These are phyloP conservation scores for Puccinia triticina DNA, from an alignment of 1,284 basidiomycete species.

Conservation along the genomic window DNA sequence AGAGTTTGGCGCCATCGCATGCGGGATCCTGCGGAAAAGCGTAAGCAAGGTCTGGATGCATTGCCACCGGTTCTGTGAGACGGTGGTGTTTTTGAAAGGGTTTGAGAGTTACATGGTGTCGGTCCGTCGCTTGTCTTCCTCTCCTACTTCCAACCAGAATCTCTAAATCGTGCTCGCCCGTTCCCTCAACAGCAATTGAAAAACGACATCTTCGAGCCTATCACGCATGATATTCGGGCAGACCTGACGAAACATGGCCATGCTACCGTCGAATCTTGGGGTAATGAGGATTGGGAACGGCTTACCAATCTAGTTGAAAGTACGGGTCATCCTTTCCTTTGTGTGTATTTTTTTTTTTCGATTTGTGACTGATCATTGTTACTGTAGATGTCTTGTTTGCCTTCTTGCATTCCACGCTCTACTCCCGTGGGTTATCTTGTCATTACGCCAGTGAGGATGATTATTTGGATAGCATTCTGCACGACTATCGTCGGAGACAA, in stretches of 20 bases:
- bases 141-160: neutral
- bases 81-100: constrained; percentile 49
- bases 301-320: constrained; percentile 47
- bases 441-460: constrained; percentile 52
- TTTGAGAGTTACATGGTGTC: constrained; percentile 44
- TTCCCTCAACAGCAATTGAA: constrained; percentile 46
- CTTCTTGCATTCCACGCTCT: constrained; percentile 45
- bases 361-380: neutral
- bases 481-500: constrained; percentile 45
- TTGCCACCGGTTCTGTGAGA: constrained; percentile 35
- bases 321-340: neutral
- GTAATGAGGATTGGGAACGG: constrained; percentile 50
- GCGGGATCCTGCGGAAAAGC: constrained; percentile 46
- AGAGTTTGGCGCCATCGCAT: constrained; percentile 43
- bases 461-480: constrained; percentile 47
- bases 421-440: constrained; percentile 34
- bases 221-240: constrained; percentile 35
- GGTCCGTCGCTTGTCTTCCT: constrained; percentile 23
- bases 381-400: constrained; percentile 48
- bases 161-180: neutral
- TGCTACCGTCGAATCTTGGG: constrained; percentile 49
- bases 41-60: constrained; percentile 46
- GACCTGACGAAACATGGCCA: constrained; percentile 40
- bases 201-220: constrained; percentile 39
- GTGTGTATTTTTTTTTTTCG: neutral